phyloP scores from a whole-genome alignment of 805 yeast species.

The Ogataea glucozyma region DNA sequence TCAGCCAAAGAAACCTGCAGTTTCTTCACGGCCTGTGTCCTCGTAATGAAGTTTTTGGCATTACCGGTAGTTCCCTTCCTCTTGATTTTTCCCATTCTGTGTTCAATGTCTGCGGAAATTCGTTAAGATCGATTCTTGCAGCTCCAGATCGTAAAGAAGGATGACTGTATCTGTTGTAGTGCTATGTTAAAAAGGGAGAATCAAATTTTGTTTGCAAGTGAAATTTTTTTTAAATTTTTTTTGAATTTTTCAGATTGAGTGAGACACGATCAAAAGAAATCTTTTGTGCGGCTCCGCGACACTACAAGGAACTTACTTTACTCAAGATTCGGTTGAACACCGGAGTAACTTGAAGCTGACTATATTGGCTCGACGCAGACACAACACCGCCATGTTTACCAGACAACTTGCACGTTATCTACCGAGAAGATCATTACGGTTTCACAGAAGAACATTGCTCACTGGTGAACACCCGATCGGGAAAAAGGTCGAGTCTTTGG shows the following conservation, averaged over 20 bases:
- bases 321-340: too few relatives aligned
- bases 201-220: constrained; percentile 15
- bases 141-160: too few relatives aligned
- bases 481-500: neutral
- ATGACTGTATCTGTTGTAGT: too few relatives aligned
- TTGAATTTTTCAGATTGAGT: constrained; percentile 14
- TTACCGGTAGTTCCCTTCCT: constrained; percentile 85
- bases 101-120: neutral
- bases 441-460: too few relatives aligned
- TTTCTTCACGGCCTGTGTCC: constrained; percentile 91
- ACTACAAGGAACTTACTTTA: too few relatives aligned
- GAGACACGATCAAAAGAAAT: constrained; percentile 15
- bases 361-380: too few relatives aligned
- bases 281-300: constrained; percentile 4
- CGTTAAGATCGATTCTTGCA: neutral
- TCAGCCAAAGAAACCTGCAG: constrained; percentile 93
- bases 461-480: too few relatives aligned
- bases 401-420: too few relatives aligned
- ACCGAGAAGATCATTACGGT: too few relatives aligned
- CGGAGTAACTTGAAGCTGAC: too few relatives aligned
- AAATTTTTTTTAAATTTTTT: constrained; percentile 15
- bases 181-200: constrained; percentile 10
- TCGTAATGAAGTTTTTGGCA: constrained; percentile 87
- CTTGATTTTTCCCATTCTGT: constrained; percentile 62
- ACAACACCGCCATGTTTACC: too few relatives aligned